Percentiles rank a stretch among this genome's conserved stretches.
phyloP scores from a whole-genome alignment of 768 basidiomycete genomes.

The Chalciporus chontae region DNA sequence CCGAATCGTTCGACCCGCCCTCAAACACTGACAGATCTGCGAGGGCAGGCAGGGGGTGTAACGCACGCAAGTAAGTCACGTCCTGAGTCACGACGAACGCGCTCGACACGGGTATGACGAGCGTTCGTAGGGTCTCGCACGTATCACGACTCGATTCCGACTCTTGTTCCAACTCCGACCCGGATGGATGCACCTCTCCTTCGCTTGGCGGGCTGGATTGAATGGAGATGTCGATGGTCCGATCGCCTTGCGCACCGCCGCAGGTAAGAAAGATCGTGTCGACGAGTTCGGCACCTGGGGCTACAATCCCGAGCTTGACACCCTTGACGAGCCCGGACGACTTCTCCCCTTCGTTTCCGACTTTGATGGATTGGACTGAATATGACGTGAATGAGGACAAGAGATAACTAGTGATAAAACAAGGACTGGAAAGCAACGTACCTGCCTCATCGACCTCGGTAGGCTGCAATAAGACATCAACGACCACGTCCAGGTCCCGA shows the following conservation, averaged over 20 bases:
- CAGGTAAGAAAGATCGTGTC: slow-evolving; percentile 66
- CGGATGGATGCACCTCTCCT: not conserved
- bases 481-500: slow-evolving; percentile 58
- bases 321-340: slow-evolving; percentile 75
- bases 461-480: slow-evolving; percentile 81
- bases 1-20: slow-evolving; percentile 46
- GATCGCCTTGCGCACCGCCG: slow-evolving; percentile 61
- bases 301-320: slow-evolving; percentile 59
- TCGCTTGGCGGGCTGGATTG: slow-evolving; percentile 45
- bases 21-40: slow-evolving; percentile 56
- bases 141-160: slow-evolving; percentile 23
- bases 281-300: slow-evolving; percentile 50
- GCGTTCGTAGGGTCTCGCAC: slow-evolving; percentile 59
- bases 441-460: slow-evolving; percentile 71
- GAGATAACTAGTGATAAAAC: no score
- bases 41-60: slow-evolving; percentile 41
- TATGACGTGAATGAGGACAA: no score
- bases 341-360: slow-evolving; percentile 50
- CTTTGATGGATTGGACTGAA: not conserved
- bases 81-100: slow-evolving; percentile 55
- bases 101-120: slow-evolving; percentile 62
- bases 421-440: slow-evolving; percentile 29
- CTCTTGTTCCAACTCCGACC: not conserved
- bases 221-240: slow-evolving; percentile 78
- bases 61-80: slow-evolving; percentile 49